Base-by-base conservation (phyloP, 805 yeast genomes). In the Candida verbasci region DNA sequence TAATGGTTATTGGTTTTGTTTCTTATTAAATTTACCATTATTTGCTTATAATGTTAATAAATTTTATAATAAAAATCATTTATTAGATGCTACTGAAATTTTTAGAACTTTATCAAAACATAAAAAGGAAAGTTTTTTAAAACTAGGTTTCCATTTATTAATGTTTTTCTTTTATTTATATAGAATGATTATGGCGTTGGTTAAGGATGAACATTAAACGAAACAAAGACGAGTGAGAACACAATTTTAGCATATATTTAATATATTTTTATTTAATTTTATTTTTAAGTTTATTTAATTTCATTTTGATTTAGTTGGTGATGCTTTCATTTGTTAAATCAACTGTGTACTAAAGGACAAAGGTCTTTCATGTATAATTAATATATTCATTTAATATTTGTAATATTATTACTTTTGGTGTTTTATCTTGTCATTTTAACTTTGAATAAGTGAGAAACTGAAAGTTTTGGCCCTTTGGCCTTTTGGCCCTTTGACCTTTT, bases 61-160 rank as follows among this genome's bases (percentile, higher is more conserved):
- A 62, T 76, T 86, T 54, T 64, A 81, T 60, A 78, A 76, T 51
- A 87, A 86, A 63, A 80, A 81, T 58, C 89, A 91, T 58, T 68
- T 86, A 45, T 78, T 89, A 60, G 98, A 93, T 62, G 97, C 97
- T 41, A 91, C 98, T 29, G 97, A 91, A 63, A 93, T 91, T 53
- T 93, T 93, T 68, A 79, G 97, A 70, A 89, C 97, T 28, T 76
- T 91, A 55, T 76, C 86, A 51, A 86, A 83, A 56, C 95, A 89
- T 70, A 91, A 93, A 77, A 84, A 83, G 61, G 97, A 89, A 66
- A 76, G 87, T 42, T 88, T 89, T 58, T 65, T 86, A 60, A 91
- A 91, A 63, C 76, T 93, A 50, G 96, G 93, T 9, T 88, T 86
- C 77, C 91, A 87, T 60, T 73, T 91, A 52, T 62, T 86, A 55